Conservation (phyloP, 164 flowering plant species). For the Brasenia schreberi region DNA sequence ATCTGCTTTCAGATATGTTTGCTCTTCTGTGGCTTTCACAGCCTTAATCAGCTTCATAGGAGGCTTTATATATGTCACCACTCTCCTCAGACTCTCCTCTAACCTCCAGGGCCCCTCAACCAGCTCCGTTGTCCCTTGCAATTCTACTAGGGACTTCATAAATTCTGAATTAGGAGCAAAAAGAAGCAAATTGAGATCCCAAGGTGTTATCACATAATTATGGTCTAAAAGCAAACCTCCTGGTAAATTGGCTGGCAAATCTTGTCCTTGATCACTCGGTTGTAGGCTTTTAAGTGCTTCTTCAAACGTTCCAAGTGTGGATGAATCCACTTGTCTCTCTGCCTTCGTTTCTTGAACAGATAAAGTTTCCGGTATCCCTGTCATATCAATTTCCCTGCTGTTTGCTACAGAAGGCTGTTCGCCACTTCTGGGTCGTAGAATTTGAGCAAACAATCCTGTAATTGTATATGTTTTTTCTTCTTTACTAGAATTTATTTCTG, state of each 20-base stretch:
- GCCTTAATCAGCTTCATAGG: slow-evolving; percentile 65
- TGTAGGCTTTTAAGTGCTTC: slow-evolving; percentile 45
- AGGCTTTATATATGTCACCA: slow-evolving; percentile 50
- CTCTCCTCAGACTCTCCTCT: slow-evolving; percentile 58
- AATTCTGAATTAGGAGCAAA: slow-evolving; percentile 64
- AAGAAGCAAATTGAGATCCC: slow-evolving; percentile 57
- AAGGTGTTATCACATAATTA: slow-evolving; percentile 38
- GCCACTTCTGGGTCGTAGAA: slow-evolving; percentile 31
- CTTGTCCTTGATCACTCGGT: slow-evolving; percentile 44
- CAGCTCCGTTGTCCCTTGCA: slow-evolving; percentile 64
- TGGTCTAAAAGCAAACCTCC: slow-evolving; percentile 78
- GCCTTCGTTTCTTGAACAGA: slow-evolving; percentile 24
- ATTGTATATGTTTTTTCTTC: slow-evolving; percentile 40
- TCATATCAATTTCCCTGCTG: slow-evolving; percentile 9
- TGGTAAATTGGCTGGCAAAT: slow-evolving; percentile 52
- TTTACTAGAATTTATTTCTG: slow-evolving; percentile 24
- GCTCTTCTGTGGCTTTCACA: slow-evolving; percentile 80
- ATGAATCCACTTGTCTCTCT: slow-evolving; percentile 28
- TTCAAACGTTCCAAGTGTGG: slow-evolving; percentile 41
- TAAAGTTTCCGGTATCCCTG: slow-evolving; percentile 26
- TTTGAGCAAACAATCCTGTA: slow-evolving; percentile 52
- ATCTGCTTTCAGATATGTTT: slow-evolving; percentile 72
- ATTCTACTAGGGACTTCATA: slow-evolving; percentile 34
- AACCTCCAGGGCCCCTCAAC: slow-evolving; percentile 61
- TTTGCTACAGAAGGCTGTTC: slow-evolving; percentile 19